Percentiles rank a stretch among this genome's conserved stretches.
Conservation (phyloP, 371 early-diverging fungal species). For the Batkoa obscura region DNA sequence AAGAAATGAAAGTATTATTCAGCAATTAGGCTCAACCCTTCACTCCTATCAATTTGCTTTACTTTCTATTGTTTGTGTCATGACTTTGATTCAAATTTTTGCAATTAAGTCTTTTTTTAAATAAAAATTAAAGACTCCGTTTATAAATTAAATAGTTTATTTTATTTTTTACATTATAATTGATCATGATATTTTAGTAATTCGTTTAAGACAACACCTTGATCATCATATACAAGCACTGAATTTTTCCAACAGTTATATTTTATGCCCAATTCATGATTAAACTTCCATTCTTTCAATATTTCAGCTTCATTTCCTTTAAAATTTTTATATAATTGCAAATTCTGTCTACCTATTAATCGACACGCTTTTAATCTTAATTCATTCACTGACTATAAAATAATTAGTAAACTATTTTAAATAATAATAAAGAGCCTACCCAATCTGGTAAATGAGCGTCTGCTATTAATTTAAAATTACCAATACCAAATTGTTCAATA, state of each 20-base stretch:
- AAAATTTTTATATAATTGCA: conserved; percentile 73
- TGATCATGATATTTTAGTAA: neutral
- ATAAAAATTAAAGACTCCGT: neutral
- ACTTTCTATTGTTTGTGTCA: too few relatives aligned
- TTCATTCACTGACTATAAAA: conserved; percentile 50
- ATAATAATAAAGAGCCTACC: conserved; percentile 24
- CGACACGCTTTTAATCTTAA: conserved; percentile 67
- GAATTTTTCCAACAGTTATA: conserved; percentile 64
- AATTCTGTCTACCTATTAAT: conserved; percentile 70
- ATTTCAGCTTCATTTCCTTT: conserved; percentile 53
- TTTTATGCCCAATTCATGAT: conserved; percentile 59
- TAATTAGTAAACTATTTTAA: neutral
- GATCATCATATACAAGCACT: conserved; percentile 67
- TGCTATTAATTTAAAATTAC: conserved; percentile 70
- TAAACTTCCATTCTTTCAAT: conserved; percentile 46
- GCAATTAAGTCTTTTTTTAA: too few relatives aligned
- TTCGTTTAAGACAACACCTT: conserved; percentile 40
- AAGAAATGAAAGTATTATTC: too few relatives aligned
- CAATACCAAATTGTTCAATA: conserved; percentile 68
- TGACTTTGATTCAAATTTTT: too few relatives aligned
- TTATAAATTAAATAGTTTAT: neutral
- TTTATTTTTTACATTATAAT: neutral
- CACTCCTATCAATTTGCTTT: too few relatives aligned
- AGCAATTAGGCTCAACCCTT: too few relatives aligned
- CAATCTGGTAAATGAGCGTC: conserved; percentile 59